A percentile compares a stretch with the other conserved stretches of the same genome.
These are phyloP conservation scores for Coemansia interrupta DNA, from an alignment of 192 early-diverging fungal species.

Conservation along the genomic window DNA sequence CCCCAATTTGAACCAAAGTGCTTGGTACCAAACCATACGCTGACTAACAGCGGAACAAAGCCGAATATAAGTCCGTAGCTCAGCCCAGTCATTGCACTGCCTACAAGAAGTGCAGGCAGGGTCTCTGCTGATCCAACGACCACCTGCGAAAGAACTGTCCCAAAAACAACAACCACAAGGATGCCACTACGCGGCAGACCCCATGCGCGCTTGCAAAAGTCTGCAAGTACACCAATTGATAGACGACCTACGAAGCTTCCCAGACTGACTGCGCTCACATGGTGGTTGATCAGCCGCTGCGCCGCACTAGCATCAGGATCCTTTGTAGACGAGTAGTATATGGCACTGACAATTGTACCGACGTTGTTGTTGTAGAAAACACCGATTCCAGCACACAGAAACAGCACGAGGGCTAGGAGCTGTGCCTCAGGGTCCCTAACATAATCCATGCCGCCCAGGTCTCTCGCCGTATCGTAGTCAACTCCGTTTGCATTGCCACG, in stretches of 20 bases:
- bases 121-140: constrained; percentile 22
- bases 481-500: constrained; percentile 24
- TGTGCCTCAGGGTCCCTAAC: constrained; percentile 49
- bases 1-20: constrained; percentile 58
- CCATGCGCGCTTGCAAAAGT: constrained; percentile 43
- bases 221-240: constrained; percentile 39
- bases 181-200: constrained; percentile 44
- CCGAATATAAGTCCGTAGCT: constrained; percentile 53
- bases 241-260: constrained; percentile 47
- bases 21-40: constrained; percentile 52
- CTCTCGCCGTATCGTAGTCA: constrained; percentile 50
- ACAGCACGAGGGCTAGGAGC: constrained; percentile 45
- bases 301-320: constrained; percentile 27
- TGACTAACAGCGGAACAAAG: constrained; percentile 47
- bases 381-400: constrained; percentile 50
- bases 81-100: constrained; percentile 44
- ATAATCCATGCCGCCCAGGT: constrained; percentile 43
- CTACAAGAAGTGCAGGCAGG: constrained; percentile 26
- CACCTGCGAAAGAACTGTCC: constrained; percentile 38
- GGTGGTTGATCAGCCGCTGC: constrained; percentile 52
- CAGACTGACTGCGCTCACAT: constrained; percentile 47
- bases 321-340: constrained; percentile 46
- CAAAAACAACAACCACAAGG: constrained; percentile 30
- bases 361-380: constrained; percentile 56
- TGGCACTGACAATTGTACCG: constrained; percentile 50